Base-by-base conservation (phyloP, 2,329 filamentous ascomycete species). In the Colletotrichum salicis region DNA sequence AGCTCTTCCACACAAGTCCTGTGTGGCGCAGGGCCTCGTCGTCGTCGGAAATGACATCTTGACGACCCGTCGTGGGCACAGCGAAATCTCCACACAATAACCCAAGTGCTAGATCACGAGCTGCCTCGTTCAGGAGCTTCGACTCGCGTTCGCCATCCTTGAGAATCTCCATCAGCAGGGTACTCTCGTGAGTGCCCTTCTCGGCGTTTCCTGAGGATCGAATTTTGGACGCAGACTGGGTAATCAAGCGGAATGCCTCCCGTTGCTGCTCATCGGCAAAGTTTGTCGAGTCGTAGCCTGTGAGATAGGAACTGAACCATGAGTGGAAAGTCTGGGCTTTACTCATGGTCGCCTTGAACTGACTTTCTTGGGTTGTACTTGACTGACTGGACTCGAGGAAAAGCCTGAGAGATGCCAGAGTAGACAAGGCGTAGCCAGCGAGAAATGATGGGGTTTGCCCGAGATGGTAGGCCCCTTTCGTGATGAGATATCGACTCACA, bases 301-400 rank as follows among this genome's bases (percentile, higher is more conserved):
- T 83, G 4, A 98, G 84, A 75, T 93, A 95, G 58, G 88, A 84
- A 10, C 88, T 87, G 61, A 98, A 89, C 95, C 95, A 98, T 12
- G 84, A 80, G 76, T 95, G 92, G 76, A 99, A 98, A 1, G 81
- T 83, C 72, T 92, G 88, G 7, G 94, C 92, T 77, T 93, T 96
- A 71, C 86, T 89, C 84, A 95, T 90, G 0, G 94, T 97, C 6
- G 89, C 88, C 74, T 89, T 88, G 79, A 96, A 93, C 76, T 97
- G 94, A 71, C 89, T 94, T 78, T 97, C 94, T 76, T 97, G 94
- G 0, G 94, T 96, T 4, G 93, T 96, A 76, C 91, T 94, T 13
- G 93, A 90, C 76, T 95, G 92, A 37, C 89, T 90, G 1, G 92
- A 92, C 55, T 91, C 89, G 19, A 97, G 84, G 76, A 97, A 95